A percentile compares a stretch with the other conserved stretches of the same genome.
These are phyloP conservation scores for Paradendryphiella salina DNA, from an alignment of 2,329 filamentous ascomycete genomes.

Conservation along the genomic window DNA sequence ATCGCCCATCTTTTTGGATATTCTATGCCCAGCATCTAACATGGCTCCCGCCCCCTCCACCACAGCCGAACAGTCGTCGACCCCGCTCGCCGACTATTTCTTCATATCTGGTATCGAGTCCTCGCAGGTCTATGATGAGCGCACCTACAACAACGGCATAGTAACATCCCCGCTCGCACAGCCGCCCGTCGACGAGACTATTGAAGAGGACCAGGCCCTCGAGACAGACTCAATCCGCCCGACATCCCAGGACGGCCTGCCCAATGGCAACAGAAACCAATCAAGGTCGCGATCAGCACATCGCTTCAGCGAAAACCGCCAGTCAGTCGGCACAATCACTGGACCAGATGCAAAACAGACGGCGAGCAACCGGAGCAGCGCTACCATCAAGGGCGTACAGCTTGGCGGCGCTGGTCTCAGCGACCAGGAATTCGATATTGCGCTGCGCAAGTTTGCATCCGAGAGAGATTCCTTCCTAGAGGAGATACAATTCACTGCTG, in stretches of 20 bases:
- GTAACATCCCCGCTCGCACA: conserved; percentile 37
- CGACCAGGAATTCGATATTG: conserved; percentile 92
- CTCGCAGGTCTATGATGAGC: conserved; percentile 55
- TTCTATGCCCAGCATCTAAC: conserved; percentile 33
- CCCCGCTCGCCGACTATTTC: conserved; percentile 67
- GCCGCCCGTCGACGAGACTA: conserved; percentile 57
- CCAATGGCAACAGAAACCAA: conserved; percentile 43
- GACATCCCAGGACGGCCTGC: conserved; percentile 50
- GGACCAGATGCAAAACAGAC: conserved; percentile 51
- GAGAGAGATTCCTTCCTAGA: conserved; percentile 92
- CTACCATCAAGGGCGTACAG: conserved; percentile 60
- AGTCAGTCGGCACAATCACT: conserved; percentile 57
- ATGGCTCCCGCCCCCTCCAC: conserved; percentile 48
- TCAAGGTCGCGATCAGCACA: conserved; percentile 39
- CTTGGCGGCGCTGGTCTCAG: conserved; percentile 52
- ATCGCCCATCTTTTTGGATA: conserved; percentile 33
- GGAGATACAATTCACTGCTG: conserved; percentile 85
- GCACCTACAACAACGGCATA: conserved; percentile 38
- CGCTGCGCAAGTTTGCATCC: conserved; percentile 90
- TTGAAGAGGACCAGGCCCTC: conserved; percentile 62
- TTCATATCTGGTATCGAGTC: conserved; percentile 63
- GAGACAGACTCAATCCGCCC: conserved; percentile 56
- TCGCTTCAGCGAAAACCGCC: conserved; percentile 53
- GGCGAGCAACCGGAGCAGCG: conserved; percentile 66
- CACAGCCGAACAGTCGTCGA: conserved; percentile 51